A percentile compares a stretch with the other conserved stretches of the same genome.
Conservation (phyloP, 768 basidiomycete genomes). For the Lyophyllum semitale region DNA sequence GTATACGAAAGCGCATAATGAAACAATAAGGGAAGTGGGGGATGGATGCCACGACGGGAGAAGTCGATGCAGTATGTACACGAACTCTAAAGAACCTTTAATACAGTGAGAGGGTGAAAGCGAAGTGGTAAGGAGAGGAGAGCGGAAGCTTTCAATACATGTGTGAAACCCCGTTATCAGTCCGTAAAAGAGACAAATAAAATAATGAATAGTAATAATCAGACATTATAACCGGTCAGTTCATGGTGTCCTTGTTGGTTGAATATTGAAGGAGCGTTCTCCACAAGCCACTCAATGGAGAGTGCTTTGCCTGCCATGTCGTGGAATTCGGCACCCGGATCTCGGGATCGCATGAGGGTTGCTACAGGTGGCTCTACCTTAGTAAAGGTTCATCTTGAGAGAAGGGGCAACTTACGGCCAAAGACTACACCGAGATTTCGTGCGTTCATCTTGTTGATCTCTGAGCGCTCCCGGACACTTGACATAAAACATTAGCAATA, state of each 20-base stretch:
- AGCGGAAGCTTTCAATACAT: constrained; percentile 6
- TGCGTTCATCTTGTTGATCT: constrained; percentile 89
- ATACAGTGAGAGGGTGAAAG: background rate
- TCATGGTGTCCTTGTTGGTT: constrained; percentile 16
- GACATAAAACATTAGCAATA: constrained; percentile 20
- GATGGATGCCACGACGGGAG: background rate
- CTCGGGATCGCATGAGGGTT: constrained; percentile 89
- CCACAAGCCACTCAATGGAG: constrained; percentile 92
- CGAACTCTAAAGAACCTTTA: background rate
- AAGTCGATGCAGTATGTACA: background rate
- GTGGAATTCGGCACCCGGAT: constrained; percentile 87
- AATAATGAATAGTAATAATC: constrained; percentile 22
- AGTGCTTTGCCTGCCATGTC: constrained; percentile 98
- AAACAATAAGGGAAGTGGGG: background rate
- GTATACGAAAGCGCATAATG: constrained; percentile 11
- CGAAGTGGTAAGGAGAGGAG: background rate
- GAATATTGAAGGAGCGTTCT: constrained; percentile 72
- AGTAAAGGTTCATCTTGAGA: background rate
- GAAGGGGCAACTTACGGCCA: constrained; percentile 72
- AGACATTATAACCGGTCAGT: constrained; percentile 9
- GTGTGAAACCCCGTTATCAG: constrained; percentile 10
- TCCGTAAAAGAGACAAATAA: constrained; percentile 13
- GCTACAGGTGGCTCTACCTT: constrained; percentile 55
- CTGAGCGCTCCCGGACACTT: constrained; percentile 64
- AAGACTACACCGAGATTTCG: constrained; percentile 97